Conservation (phyloP, 108 stramenopile genomes). For the Pseudonitzschia multiseries region DNA sequence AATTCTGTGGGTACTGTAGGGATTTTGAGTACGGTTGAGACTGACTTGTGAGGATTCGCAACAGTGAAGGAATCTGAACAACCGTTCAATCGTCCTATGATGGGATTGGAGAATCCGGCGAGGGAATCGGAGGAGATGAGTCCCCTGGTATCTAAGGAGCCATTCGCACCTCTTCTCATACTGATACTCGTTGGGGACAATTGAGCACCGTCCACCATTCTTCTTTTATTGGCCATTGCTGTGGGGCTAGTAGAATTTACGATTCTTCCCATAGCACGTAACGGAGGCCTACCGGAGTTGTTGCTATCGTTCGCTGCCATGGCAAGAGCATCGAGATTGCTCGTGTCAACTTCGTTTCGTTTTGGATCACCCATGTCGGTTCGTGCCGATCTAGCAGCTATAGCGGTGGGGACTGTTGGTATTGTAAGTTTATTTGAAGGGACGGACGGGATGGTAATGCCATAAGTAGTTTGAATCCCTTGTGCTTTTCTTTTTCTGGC, state of each 20-base stretch:
- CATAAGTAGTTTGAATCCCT: not conserved
- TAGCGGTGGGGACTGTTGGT: not conserved
- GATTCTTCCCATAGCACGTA: not conserved
- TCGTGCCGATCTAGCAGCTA: not conserved
- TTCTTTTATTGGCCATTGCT: not conserved
- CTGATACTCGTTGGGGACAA: not conserved
- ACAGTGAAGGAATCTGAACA: not conserved
- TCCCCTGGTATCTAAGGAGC: not conserved
- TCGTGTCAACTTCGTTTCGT: not conserved
- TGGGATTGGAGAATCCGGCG: not conserved
- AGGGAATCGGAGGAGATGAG: not conserved
- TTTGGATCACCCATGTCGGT: not conserved
- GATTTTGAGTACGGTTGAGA: not conserved
- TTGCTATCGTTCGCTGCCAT: constrained; percentile 2
- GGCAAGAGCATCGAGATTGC: not conserved
- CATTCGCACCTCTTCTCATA: not conserved
- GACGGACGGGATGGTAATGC: not conserved
- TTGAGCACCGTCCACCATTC: not conserved
- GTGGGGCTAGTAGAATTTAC: not conserved
- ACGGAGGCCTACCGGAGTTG: not conserved
- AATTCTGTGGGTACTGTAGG: not conserved
- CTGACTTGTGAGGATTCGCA: not conserved
- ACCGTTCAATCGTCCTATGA: not conserved
- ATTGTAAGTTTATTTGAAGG: not conserved
- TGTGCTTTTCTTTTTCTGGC: not conserved